These are phyloP conservation scores for Umbelopsis ramanniana DNA, from an alignment of 192 early-diverging fungal species.

Conservation along the genomic window DNA sequence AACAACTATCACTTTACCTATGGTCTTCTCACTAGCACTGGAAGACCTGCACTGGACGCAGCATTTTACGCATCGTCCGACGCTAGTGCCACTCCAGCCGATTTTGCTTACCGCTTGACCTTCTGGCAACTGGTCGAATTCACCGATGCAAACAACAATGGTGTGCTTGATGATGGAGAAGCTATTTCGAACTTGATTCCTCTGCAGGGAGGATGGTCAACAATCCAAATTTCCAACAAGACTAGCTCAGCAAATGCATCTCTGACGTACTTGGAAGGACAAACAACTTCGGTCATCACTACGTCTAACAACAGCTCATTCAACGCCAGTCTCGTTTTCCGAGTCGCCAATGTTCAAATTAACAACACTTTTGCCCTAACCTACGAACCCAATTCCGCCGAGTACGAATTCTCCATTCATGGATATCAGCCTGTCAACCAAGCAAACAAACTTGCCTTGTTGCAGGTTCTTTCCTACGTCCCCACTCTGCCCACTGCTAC, in stretches of 20 bases:
- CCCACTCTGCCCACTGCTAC: neutral
- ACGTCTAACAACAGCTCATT: slow-evolving; percentile 17
- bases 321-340: slow-evolving; percentile 16
- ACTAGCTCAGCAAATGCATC: slow-evolving; percentile 24
- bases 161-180: slow-evolving; percentile 32
- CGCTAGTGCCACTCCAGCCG: slow-evolving; percentile 27
- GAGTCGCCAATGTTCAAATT: slow-evolving; percentile 34
- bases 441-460: slow-evolving; percentile 25
- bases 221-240: slow-evolving; percentile 27
- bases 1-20: slow-evolving; percentile 34
- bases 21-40: slow-evolving; percentile 26
- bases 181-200: slow-evolving; percentile 26
- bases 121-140: slow-evolving; percentile 39
- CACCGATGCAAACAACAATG: slow-evolving; percentile 40
- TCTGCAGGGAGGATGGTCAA: slow-evolving; percentile 34
- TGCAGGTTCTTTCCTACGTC: slow-evolving; percentile 26
- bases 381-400: slow-evolving; percentile 36
- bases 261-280: slow-evolving; percentile 27
- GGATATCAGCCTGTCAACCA: slow-evolving; percentile 13
- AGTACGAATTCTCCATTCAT: slow-evolving; percentile 38
- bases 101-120: slow-evolving; percentile 36
- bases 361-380: slow-evolving; percentile 35
- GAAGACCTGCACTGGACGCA: slow-evolving; percentile 25
- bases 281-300: slow-evolving; percentile 26
- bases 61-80: slow-evolving; percentile 40